Conservation (phyloP, 169 alveolate species). For the Plasmodium gallinaceum region DNA sequence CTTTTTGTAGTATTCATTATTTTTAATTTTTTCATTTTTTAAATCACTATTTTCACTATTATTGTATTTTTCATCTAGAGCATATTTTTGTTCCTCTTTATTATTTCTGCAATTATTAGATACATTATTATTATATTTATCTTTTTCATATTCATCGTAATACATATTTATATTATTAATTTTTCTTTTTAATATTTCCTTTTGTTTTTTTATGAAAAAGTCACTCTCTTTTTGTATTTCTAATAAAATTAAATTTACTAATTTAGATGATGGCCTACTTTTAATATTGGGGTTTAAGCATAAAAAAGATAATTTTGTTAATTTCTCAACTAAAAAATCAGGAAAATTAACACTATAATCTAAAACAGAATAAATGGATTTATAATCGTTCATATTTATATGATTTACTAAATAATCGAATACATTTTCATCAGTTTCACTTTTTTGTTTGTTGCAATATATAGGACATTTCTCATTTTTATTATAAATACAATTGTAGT, state of each 20-base stretch:
- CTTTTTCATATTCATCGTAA: conserved; percentile 35
- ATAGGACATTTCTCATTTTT: conserved; percentile 59
- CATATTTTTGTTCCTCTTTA: background rate
- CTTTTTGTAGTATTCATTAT: background rate
- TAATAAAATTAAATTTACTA: conserved; percentile 47
- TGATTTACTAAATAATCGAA: conserved; percentile 61
- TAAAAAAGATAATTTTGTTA: conserved; percentile 53
- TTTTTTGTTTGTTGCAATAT: conserved; percentile 25
- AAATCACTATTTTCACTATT: conserved; percentile 2
- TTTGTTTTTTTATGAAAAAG: conserved; percentile 37
- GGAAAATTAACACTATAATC: conserved; percentile 70
- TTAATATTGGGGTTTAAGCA: conserved; percentile 64
- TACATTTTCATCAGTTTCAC: conserved; percentile 59
- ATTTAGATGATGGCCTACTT: conserved; percentile 58
- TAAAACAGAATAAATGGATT: conserved; percentile 50
- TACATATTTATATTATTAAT: conserved; percentile 7
- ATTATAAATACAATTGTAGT: conserved; percentile 43
- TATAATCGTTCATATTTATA: conserved; percentile 58
- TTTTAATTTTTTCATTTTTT: conserved; percentile 17
- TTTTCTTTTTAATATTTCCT: conserved; percentile 17
- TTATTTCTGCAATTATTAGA: background rate
- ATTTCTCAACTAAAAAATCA: conserved; percentile 52
- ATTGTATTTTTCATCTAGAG: background rate
- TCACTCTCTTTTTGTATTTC: conserved; percentile 70
- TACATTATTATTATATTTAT: background rate